Evolutionary conservation across 2,329 filamentous ascomycete species (phyloP), one percentile per base, ranked within the genome.

Genomic region (Talaromyces sp.): DNA sequence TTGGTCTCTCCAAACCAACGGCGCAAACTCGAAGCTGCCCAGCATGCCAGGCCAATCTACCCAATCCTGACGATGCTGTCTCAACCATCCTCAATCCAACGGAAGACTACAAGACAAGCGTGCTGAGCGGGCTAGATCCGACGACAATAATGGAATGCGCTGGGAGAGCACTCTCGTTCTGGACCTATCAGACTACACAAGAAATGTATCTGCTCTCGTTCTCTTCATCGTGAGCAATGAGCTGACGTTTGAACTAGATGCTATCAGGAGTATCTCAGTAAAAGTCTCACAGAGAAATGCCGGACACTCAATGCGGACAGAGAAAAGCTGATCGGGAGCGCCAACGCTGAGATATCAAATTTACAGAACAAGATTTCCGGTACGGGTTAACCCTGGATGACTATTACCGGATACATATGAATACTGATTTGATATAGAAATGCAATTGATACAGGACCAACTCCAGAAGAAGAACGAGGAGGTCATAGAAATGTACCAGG

Each of bases 101-200:
- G 0, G 92, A 97, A 68, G 91, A 95, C 65, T 96, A 94, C 79
- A 96, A 96, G 74, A 91, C 90, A 0, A 92, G 88, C 62, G 84
- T 95, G 0, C 79, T 97, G 11, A 91, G 90, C 68, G 93, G 93
- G 0, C 77, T 97, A 0, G 90, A 86, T 62, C 93, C 93, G 0
- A 87, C 83, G 35, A 81, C 88, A 31, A 89, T 97, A 64, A 91
- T 96, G 83, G 92, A 96, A 67, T 64, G 62, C 35, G 62, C 61
- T 2, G 62, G 57, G 11, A 57, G 61, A 56, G 62, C 62, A 12
- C 53, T 62, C 17, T 62, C 58, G 19, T 64, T 95, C 46, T 64
- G 62, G 62, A 52, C 61, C 6, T 64, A 64, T 67, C 91, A 95
- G 70, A 85, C 87, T 19, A 85, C 85, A 1, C 90, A 94, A 67